These are phyloP conservation scores for Plantago elongata DNA, from an alignment of 257 asterid genomes.

Conservation along the genomic window DNA sequence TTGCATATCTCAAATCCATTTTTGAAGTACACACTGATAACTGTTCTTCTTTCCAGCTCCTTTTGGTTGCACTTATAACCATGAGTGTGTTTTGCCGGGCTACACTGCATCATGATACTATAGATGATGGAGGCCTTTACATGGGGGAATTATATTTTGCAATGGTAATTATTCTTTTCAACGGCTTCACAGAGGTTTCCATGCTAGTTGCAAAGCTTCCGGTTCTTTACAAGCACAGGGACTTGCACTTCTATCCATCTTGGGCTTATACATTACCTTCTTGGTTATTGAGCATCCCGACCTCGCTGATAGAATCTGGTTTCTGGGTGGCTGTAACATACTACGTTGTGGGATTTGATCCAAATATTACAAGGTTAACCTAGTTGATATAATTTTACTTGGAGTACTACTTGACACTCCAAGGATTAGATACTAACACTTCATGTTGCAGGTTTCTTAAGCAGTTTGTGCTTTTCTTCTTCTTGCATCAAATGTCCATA, in stretches of 20 bases:
- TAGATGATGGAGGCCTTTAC: slow-evolving; percentile 86
- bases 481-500: slow-evolving; percentile 88
- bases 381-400: slow-evolving; percentile 11
- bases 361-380: slow-evolving; percentile 69
- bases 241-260: slow-evolving; percentile 79
- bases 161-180: slow-evolving; percentile 85
- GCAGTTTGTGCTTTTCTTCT: slow-evolving; percentile 73
- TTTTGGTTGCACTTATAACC: slow-evolving; percentile 78
- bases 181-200: slow-evolving; percentile 95
- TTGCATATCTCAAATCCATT: background rate
- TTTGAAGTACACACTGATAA: slow-evolving; percentile 19
- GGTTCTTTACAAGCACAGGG: slow-evolving; percentile 86
- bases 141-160: slow-evolving; percentile 79
- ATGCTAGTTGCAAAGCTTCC: slow-evolving; percentile 95
- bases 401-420: slow-evolving; percentile 9
- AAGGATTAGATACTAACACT: slow-evolving; percentile 20
- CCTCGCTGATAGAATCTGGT: slow-evolving; percentile 78
- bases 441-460: slow-evolving; percentile 58
- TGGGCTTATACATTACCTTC: slow-evolving; percentile 96
- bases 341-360: slow-evolving; percentile 87
- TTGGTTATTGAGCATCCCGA: slow-evolving; percentile 83
- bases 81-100: slow-evolving; percentile 95
- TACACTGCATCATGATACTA: slow-evolving; percentile 69
- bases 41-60: slow-evolving; percentile 52
- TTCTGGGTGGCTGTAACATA: slow-evolving; percentile 90